These are phyloP conservation scores for Metschnikowia henanensis DNA, from an alignment of 805 yeast genomes.

Conservation along the genomic window DNA sequence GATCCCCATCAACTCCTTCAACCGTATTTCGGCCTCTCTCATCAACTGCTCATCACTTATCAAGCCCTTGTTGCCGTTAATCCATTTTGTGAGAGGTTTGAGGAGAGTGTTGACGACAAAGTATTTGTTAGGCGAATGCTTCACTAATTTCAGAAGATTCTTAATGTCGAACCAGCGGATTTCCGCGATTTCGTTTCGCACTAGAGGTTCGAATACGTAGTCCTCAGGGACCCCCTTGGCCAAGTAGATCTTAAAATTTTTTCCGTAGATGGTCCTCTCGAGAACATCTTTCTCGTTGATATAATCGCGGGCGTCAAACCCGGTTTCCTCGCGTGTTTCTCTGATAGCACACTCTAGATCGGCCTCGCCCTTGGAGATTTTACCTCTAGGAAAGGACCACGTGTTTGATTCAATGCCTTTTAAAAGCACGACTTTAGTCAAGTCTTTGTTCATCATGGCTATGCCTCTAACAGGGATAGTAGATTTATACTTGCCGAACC, in stretches of 20 bases:
- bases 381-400: slow-evolving; percentile 98
- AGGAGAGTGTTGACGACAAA: slow-evolving; percentile 50
- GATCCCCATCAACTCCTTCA: slow-evolving; percentile 65
- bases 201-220: slow-evolving; percentile 73
- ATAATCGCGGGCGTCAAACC: slow-evolving; percentile 74
- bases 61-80: slow-evolving; percentile 50
- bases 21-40: slow-evolving; percentile 60
- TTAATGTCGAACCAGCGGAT: slow-evolving; percentile 77
- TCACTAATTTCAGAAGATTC: slow-evolving; percentile 38
- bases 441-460: slow-evolving; percentile 70
- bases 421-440: slow-evolving; percentile 75
- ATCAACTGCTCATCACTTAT: slow-evolving; percentile 57
- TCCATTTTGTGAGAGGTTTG: slow-evolving; percentile 54
- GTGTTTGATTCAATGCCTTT: slow-evolving; percentile 76
- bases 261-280: slow-evolving; percentile 80
- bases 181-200: slow-evolving; percentile 82
- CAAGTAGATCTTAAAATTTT: slow-evolving; percentile 81
- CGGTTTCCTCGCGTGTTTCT: slow-evolving; percentile 92
- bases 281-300: slow-evolving; percentile 70
- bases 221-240: slow-evolving; percentile 78
- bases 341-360: slow-evolving; percentile 89
- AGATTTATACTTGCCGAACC: slow-evolving; percentile 82
- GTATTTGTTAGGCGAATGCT: slow-evolving; percentile 37
- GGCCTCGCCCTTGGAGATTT: slow-evolving; percentile 88
- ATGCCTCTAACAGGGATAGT: slow-evolving; percentile 97